Evolutionary conservation across 306 rosid genomes (phyloP), one percentile per base, ranked within the genome.

Genomic region (cucumber (Cucumis sativus)): DNA sequence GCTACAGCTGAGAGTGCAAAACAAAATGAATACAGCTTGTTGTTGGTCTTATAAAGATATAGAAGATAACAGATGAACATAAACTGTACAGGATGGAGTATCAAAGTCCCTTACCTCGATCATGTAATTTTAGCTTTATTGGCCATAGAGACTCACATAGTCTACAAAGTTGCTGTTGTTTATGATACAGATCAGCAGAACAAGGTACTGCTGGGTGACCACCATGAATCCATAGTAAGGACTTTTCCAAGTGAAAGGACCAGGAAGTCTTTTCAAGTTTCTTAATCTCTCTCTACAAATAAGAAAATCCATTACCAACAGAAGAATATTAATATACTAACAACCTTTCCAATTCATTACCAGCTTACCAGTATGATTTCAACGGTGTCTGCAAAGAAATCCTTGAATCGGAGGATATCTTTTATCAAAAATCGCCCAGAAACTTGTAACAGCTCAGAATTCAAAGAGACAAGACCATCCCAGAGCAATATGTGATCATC

Each of bases 191-290:
- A 78, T 74, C 78, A 79, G 88, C 80, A 23, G 93, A 87, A 49
- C 86, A 63, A 7, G 98, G 95, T 82, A 87, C 79, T 76, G 80
- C 52, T 17, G 98, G 98, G 84, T 92, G 96, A 80, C 98, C 98
- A 47, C 98, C 97, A 87, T 92, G 84, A 78, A 80, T 73, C 98
- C 98, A 95, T 21, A 95, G 79, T 86, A 95, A 80, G 52, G 97
- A 84, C 81, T 89, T 89, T 78, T 90, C 96, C 0, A 82, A 82
- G 77, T 72, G 80, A 41, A 78, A 57, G 43, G 65, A 41, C 84
- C 70, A 82, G 23, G 77, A 82, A 63, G 83, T 75, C 40, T 30
- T 78, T 43, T 85, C 79, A 77, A 87, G 82, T 6, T 79, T 88
- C 77, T 75, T 41, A 86, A 87, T 81, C 86, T 86, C 84, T 83